Base-by-base conservation (phyloP, 106 monocot species). In the Allium sativum region DNA sequence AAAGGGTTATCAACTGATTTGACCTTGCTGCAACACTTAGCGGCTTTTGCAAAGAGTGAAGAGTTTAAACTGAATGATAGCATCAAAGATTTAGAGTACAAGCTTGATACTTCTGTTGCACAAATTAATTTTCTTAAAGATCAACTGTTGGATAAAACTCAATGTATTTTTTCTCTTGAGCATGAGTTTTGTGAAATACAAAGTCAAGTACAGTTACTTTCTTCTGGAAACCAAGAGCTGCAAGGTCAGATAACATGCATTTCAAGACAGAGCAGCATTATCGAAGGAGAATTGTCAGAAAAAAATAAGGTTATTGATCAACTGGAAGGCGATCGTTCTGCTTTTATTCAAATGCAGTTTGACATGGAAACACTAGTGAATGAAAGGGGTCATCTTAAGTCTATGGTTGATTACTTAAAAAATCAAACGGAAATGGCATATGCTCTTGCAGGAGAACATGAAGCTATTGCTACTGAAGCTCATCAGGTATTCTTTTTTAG, bases 381-480 rank as follows among this genome's bases (percentile, higher is more conserved):
- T 57, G 78, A 79, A 58, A 84, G 65, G 64, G 76, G 59, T 50
- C 52, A 61, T 6, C 67, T 87, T 17, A 48, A 64, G 53, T 72
- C 77, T 31, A 44, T 74, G 53, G 14, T 93, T 15, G 19, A 48
- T 55, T 48, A 53, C 60, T 68, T 93, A 70, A 82, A 79, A 72
- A 78, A 82, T 60, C 61, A 81, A 45, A 63, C 91, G 64, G 87
- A 87, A 59, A 84, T 84, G 84, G 76, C 84, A 46, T 72, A 85
- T 42, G 77, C 87, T 22, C 55, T 84, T 71, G 90, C 87, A 44
- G 84, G 82, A 75, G 96, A 87, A 78, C 77, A 91, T 70, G 84
- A 96, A 72, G 91, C 87, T 71, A 72, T 91, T 74, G 84, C 87
- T 58, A 78, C 46, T 10, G 96, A 91, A 79, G 79, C 79, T 67